Evolutionary conservation across 352 stramenopile genomes (phyloP).

Genomic region (Phytophthora melonis): DNA sequence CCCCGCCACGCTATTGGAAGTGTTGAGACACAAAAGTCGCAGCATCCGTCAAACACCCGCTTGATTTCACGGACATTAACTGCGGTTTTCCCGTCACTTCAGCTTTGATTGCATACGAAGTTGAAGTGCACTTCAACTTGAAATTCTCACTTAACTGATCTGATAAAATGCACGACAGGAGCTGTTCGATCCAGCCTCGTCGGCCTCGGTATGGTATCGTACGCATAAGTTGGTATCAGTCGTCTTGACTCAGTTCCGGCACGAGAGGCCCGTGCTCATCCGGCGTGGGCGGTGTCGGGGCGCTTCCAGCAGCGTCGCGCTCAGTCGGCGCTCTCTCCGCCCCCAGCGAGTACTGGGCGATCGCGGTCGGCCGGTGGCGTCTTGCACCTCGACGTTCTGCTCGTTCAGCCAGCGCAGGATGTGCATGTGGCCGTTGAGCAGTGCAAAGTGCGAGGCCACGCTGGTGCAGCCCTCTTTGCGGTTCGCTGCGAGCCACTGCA

Average conservation of each 20-base stretch:
- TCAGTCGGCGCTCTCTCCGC: slow-evolving; percentile 43
- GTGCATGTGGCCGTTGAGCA: slow-evolving; percentile 73
- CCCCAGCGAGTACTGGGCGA: slow-evolving; percentile 26
- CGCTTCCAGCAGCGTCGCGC: slow-evolving; percentile 41
- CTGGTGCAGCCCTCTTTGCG: slow-evolving; percentile 75
- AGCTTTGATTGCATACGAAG: background rate
- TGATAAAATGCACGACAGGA: slow-evolving; percentile 1
- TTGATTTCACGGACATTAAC: background rate
- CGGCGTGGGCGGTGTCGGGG: slow-evolving; percentile 36
- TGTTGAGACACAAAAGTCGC: slow-evolving; percentile 27
- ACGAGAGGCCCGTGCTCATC: slow-evolving; percentile 39
- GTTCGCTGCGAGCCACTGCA: slow-evolving; percentile 70
- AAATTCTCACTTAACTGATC: background rate
- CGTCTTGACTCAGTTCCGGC: slow-evolving; percentile 31
- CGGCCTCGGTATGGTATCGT: slow-evolving; percentile 8
- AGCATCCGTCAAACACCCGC: slow-evolving; percentile 8
- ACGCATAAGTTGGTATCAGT: slow-evolving; percentile 5
- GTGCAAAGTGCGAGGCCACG: slow-evolving; percentile 73
- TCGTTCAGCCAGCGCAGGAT: slow-evolving; percentile 76
- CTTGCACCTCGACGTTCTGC: slow-evolving; percentile 39
- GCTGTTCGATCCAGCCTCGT: slow-evolving; percentile 34
- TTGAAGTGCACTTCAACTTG: slow-evolving; percentile 29
- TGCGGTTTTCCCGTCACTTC: background rate
- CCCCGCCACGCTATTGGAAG: background rate
- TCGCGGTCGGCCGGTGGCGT: background rate